Conservation (phyloP, 768 basidiomycete genomes). For the Pisolithus sp. region DNA sequence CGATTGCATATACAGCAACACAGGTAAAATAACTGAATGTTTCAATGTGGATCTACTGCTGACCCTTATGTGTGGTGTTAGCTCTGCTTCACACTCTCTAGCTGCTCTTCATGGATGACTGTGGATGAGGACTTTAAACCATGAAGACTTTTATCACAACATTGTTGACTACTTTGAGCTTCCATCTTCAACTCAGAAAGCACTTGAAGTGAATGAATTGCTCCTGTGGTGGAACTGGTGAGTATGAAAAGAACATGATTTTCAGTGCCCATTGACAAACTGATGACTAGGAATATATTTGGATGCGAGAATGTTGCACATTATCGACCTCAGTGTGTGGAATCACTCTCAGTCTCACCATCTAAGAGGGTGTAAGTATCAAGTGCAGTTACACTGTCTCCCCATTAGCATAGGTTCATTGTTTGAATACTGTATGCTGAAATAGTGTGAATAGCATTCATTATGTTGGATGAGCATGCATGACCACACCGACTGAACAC, state of each 20-base stretch:
- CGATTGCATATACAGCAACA: conserved; percentile 20
- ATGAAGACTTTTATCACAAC: conserved; percentile 9
- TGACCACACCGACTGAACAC: too few species aligned
- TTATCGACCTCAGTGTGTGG: too few species aligned
- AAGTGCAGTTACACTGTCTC: too few species aligned
- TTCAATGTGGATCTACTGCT: neutral
- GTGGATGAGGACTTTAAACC: conserved; percentile 6
- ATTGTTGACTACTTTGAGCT: conserved; percentile 13
- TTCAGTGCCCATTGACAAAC: too few species aligned
- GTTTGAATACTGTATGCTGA: too few species aligned
- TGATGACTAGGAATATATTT: too few species aligned
- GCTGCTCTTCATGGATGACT: conserved; percentile 1
- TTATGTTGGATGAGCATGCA: too few species aligned
- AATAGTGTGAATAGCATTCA: too few species aligned
- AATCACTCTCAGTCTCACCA: too few species aligned
- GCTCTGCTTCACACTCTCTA: conserved; percentile 13
- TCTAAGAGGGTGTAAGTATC: too few species aligned
- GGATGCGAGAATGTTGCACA: too few species aligned
- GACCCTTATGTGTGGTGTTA: neutral
- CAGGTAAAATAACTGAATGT: conserved; percentile 12
- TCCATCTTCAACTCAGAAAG: neutral
- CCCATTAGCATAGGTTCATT: too few species aligned
- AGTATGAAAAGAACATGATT: neutral
- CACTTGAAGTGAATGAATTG: neutral
- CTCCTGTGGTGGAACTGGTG: conserved; percentile 11